Evolutionary conservation across 2,329 filamentous ascomycete genomes (phyloP), one percentile per base, ranked within the genome.

Genomic region (Rutstroemia sp.): DNA sequence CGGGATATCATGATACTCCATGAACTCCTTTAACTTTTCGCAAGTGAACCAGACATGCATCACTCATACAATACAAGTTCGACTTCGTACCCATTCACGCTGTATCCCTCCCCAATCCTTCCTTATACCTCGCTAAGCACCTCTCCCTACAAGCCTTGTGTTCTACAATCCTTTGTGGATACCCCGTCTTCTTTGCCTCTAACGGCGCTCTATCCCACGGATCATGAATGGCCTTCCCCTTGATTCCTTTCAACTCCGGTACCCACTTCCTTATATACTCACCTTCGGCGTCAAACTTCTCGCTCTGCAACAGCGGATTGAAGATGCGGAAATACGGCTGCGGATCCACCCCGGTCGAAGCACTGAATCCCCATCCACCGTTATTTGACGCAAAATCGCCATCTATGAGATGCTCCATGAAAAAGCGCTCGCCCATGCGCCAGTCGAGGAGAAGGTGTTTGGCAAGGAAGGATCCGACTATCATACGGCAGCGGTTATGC

Each of bases 291-390:
- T 96, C 91, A 64, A 95, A 95, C 71, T 87, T 92, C 76, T 94
- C 88, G 63, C 87, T 89, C 74, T 96, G 91, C 17, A 89, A 73
- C 46, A 90, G 69, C 0, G 91, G 91, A 65, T 95, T 96, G 72
- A 96, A 96, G 51, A 96, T 88, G 6, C 90, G 80, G 61, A 96
- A 96, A 68, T 95, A 96, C 0, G 91, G 90, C 71, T 95, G 88
- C 1, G 89, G 88, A 69, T 95, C 89, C 6, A 91, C 88, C 1
- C 89, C 87, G 0, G 84, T 85, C 17, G 78, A 82, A 4, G 86
- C 83, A 91, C 60, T 59, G 48, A 68, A 70, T 4, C 68, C 68
- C 68, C 68, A 70, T 1, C 68, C 68, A 1, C 67, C 68, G 44
- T 70, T 70, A 21, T 70, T 70, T 1, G 61, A 64, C 1, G 68